These are phyloP conservation scores for Candida glucosophila DNA, from an alignment of 1,139 yeast species.

Conservation along the genomic window DNA sequence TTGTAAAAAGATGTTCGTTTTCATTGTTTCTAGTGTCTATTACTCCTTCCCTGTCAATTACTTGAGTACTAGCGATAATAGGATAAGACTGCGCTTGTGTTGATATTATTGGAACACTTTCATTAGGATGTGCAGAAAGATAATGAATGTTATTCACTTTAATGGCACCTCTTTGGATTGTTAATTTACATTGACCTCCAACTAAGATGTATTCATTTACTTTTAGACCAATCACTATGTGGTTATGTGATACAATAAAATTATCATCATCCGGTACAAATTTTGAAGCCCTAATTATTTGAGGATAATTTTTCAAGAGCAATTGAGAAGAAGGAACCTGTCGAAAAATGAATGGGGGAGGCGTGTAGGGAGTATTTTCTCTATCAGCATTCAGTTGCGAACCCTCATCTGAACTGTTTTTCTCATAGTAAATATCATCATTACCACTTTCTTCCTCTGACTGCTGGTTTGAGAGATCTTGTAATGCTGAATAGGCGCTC, in stretches of 20 bases:
- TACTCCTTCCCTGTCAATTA: constrained; percentile 21
- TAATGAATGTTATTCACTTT: constrained; percentile 47
- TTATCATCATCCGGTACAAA: constrained; percentile 31
- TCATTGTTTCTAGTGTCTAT: constrained; percentile 13
- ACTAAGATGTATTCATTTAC: constrained; percentile 42
- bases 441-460: constrained; percentile 5
- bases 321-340: too few relatives aligned
- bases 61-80: constrained; percentile 40
- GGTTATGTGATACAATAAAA: constrained; percentile 18
- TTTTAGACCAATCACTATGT: constrained; percentile 34
- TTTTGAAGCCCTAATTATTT: constrained; percentile 10
- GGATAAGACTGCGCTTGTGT: constrained; percentile 51
- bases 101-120: constrained; percentile 29
- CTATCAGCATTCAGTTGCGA: neutral
- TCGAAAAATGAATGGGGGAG: neutral
- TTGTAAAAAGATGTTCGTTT: constrained; percentile 25
- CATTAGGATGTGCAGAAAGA: constrained; percentile 21
- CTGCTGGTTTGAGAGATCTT: constrained; percentile 12
- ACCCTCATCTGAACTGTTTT: constrained; percentile 20
- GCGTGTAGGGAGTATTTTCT: too few relatives aligned
- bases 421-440: constrained; percentile 10
- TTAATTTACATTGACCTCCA: constrained; percentile 49
- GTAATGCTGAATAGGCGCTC: constrained; percentile 51
- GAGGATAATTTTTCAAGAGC: too few relatives aligned
- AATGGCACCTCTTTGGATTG: constrained; percentile 51